phyloP scores from a whole-genome alignment of 129 eudicot species.

The Arctium minus region DNA sequence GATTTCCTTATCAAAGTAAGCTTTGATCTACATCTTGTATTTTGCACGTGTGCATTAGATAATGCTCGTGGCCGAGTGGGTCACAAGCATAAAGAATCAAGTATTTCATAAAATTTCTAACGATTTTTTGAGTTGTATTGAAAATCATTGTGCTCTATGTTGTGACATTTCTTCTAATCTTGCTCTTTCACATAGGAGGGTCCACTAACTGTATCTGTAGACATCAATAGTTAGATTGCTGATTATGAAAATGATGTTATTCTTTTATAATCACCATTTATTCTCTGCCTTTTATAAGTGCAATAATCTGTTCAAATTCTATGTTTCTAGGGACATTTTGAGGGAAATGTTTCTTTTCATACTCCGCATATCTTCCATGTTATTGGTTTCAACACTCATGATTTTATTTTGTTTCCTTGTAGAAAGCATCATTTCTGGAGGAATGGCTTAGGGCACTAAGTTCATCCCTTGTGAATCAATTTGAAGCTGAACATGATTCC shows the following conservation, averaged over 20 bases:
- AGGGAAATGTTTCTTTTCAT: neutral
- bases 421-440: conserved; percentile 84
- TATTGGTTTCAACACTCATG: conserved; percentile 6
- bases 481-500: conserved; percentile 34
- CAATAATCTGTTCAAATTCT: neutral
- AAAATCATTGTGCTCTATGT: neutral
- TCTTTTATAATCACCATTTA: too few relatives aligned
- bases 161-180: neutral
- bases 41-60: too few relatives aligned
- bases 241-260: too few relatives aligned
- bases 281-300: too few relatives aligned
- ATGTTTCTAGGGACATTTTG: neutral
- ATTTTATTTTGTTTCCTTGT: conserved; percentile 2
- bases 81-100: too few relatives aligned
- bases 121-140: too few relatives aligned
- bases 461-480: conserved; percentile 48
- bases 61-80: too few relatives aligned
- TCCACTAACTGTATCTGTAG: too few relatives aligned
- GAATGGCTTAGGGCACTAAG: conserved; percentile 59
- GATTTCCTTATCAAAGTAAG: conserved; percentile 76
- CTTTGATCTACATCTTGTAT: neutral
- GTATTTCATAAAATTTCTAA: too few relatives aligned
- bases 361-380: neutral
- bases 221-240: too few relatives aligned
- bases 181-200: too few relatives aligned